phyloP scores from a whole-genome alignment of 495 filamentous ascomycete genomes.

The Aspergillus campestris region DNA sequence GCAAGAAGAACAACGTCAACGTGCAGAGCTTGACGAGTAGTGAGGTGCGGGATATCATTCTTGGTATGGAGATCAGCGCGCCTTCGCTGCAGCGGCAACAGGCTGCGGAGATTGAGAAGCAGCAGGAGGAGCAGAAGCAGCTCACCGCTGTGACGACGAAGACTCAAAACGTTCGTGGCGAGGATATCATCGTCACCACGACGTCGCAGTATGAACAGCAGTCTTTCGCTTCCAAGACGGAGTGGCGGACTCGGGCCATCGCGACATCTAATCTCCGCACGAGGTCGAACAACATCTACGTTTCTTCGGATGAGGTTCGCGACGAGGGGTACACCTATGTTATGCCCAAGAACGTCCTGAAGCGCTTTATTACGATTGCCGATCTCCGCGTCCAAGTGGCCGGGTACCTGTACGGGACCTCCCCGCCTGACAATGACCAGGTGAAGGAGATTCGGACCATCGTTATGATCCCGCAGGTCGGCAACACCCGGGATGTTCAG shows the following conservation, averaged over 20 bases:
- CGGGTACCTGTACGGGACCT: slow-evolving; percentile 90
- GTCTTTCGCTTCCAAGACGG: slow-evolving; percentile 95
- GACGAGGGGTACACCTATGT: slow-evolving; percentile 85
- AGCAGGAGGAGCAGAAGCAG: slow-evolving; percentile 93
- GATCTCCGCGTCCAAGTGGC: slow-evolving; percentile 96
- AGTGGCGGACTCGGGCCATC: slow-evolving; percentile 96
- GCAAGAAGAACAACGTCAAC: slow-evolving; percentile 99
- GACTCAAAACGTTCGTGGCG: slow-evolving; percentile 94
- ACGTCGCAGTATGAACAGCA: slow-evolving; percentile 96
- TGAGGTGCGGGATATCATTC: slow-evolving; percentile 96
- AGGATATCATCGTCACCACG: slow-evolving; percentile 97
- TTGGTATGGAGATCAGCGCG: slow-evolving; percentile 99
- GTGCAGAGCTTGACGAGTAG: slow-evolving; percentile 91
- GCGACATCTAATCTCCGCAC: slow-evolving; percentile 94
- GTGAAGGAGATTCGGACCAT: slow-evolving; percentile 96
- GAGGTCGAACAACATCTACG: slow-evolving; percentile 95
- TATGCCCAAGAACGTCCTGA: slow-evolving; percentile 98
- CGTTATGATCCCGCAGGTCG: slow-evolving; percentile 96
- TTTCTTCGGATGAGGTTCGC: slow-evolving; percentile 84
- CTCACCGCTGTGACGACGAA: slow-evolving; percentile 96
- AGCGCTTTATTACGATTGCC: slow-evolving; percentile 96
- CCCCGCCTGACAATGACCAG: slow-evolving; percentile 87
- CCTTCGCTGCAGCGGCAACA: slow-evolving; percentile 98
- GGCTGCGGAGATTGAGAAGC: slow-evolving; percentile 98
- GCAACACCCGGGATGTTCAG: slow-evolving; percentile 84